Percentiles rank a stretch among this genome's conserved stretches.
These are phyloP conservation scores for Croton setiger DNA, from an alignment of 441 rosid species.

Conservation along the genomic window DNA sequence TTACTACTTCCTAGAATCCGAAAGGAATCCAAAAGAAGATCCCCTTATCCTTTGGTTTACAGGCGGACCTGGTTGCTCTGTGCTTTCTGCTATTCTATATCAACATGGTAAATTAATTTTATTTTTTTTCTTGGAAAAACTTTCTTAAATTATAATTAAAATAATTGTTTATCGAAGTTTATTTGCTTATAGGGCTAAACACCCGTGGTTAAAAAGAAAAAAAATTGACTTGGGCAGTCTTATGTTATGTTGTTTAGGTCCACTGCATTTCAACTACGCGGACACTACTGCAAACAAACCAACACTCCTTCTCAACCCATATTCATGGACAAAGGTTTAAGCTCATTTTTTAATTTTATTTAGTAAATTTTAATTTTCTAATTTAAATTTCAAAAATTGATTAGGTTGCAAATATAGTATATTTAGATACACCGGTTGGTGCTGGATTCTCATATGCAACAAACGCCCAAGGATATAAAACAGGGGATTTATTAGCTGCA, in stretches of 20 bases:
- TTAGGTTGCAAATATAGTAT: conserved; percentile 32
- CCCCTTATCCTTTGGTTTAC: conserved; percentile 28
- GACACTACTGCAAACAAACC: conserved; percentile 18
- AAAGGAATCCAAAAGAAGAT: conserved; percentile 19
- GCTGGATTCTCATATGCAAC: conserved; percentile 42
- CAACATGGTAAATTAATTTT: conserved; percentile 18
- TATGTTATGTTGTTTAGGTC: conserved; percentile 22
- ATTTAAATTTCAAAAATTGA: neutral
- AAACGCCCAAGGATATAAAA: conserved; percentile 22
- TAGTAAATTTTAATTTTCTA: neutral
- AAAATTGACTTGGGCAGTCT: no score
- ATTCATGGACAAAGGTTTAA: conserved; percentile 34
- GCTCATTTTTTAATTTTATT: no score
- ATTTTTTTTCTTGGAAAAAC: no score
- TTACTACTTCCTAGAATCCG: conserved; percentile 21
- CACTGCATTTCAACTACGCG: conserved; percentile 14
- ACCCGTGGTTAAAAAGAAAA: no score
- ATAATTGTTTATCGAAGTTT: no score
- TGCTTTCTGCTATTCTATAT: conserved; percentile 19
- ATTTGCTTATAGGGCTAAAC: no score
- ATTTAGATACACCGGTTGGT: conserved; percentile 34
- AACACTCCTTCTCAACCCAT: conserved; percentile 7
- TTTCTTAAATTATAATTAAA: no score
- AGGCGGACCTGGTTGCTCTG: conserved; percentile 30
- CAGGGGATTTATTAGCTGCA: conserved; percentile 20